Base-by-base conservation (phyloP, 768 basidiomycete species). In the Auricularia cornea region DNA sequence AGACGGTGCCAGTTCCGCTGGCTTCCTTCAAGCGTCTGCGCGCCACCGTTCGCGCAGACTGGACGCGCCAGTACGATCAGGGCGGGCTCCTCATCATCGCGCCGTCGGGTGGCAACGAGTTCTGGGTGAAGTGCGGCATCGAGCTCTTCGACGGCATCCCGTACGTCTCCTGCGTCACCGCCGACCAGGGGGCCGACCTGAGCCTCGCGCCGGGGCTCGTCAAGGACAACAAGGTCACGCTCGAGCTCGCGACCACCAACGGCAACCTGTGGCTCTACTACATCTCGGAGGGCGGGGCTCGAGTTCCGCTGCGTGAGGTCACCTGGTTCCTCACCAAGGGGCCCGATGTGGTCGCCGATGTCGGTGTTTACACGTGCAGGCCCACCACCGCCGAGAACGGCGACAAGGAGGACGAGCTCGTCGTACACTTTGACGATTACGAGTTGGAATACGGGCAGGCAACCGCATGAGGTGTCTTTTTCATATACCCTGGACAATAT, bases 41-140 rank as follows among this genome's bases (percentile, higher is more conserved):
- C 12, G 68, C 69, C 38, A 74, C 72, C 12, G 64, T 74, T 38
- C 40, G 52, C n/a, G 72, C 71, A 14, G 18, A 44, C 30, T 74
- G 72, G 72, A 69, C 67, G 26, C 63, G 70, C 10, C 68, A 66
- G 26, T 74, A 74, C 65, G 72, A 74, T 61, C 72, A 74, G 56
- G 72, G 68, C 20, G 72, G 72, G n/a, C 59, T 73, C 28, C 31
- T 73, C n/a, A 59, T 73, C 48, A 59, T 64, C 56, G 61, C 69
- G 30, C 66, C 54, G 2, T 38, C 35, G 35, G 35, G 35, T n/a
- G 38, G 44, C 41, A 28, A 52, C 1, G 23, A 44, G 12, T 61
- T 60, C 30, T 74, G 72, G 72, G 52, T 74, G 18, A 74, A 74
- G 62, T 62, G 72, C 14, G 72, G 72, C 30, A 66, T 74, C 60